These are phyloP conservation scores for Fusarium sp. DNA, from an alignment of 2,329 filamentous ascomycete species.

Conservation along the genomic window DNA sequence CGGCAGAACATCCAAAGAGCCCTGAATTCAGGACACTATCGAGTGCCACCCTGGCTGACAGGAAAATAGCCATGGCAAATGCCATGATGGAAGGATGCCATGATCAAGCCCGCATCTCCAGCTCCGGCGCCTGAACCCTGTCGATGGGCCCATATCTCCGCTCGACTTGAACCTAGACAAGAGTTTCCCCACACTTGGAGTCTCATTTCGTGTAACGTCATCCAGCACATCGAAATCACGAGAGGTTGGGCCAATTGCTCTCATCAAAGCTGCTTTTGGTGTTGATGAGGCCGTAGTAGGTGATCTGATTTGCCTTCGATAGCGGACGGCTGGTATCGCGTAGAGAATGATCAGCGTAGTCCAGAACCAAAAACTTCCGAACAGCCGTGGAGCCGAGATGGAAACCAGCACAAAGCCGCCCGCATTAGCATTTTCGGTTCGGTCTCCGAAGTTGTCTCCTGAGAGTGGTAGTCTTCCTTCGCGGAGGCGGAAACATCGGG, in stretches of 20 bases:
- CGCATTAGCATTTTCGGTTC: conserved; percentile 10
- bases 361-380: neutral
- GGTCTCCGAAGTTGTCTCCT: conserved; percentile 13
- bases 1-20: neutral
- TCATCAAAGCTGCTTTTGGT: conserved; percentile 1
- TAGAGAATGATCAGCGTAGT: neutral
- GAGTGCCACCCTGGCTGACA: neutral
- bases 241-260: conserved; percentile 24
- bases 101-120: conserved; percentile 13
- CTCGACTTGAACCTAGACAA: conserved; percentile 23
- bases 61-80: neutral
- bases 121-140: conserved; percentile 19
- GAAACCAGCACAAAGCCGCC: conserved; percentile 4
- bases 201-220: conserved; percentile 36
- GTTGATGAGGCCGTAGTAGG: conserved; percentile 4
- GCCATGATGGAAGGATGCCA: conserved; percentile 7
- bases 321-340: neutral
- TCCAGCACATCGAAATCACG: conserved; percentile 13
- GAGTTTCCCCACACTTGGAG: conserved; percentile 27
- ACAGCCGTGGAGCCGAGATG: conserved; percentile 6
- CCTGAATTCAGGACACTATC: neutral
- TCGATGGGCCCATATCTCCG: conserved; percentile 16
- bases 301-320: conserved; percentile 15
- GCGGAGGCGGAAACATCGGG: conserved; percentile 8
- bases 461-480: neutral